Conservation (phyloP, 2,329 filamentous ascomycete genomes). For the Arthroderma sp. region DNA sequence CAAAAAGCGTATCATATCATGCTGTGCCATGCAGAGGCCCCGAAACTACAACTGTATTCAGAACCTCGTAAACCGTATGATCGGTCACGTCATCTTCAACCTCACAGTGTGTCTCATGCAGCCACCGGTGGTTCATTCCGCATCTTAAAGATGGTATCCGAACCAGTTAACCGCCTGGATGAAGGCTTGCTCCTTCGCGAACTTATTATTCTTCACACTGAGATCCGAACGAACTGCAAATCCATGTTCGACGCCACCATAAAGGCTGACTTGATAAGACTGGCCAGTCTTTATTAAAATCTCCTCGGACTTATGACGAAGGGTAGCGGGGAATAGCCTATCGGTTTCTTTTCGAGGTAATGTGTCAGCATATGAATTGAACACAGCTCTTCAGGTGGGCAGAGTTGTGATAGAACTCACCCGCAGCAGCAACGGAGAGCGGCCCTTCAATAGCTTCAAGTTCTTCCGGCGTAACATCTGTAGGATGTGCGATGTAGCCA, state of each 20-base stretch:
- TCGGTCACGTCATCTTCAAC: too few species aligned
- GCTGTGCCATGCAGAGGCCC: too few species aligned
- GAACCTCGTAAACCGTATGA: too few species aligned
- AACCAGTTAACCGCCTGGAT: constrained; percentile 60
- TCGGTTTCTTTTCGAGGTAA: constrained; percentile 37
- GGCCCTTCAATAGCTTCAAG: constrained; percentile 53
- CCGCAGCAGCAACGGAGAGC: constrained; percentile 49
- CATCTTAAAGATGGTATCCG: constrained; percentile 6
- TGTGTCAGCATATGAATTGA: neutral
- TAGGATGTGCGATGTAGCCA: constrained; percentile 64
- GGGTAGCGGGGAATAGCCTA: constrained; percentile 41
- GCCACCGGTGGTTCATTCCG: too few species aligned
- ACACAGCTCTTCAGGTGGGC: neutral
- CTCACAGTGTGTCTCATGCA: too few species aligned
- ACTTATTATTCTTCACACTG: constrained; percentile 41
- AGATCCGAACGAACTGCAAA: constrained; percentile 56
- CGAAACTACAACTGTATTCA: too few species aligned
- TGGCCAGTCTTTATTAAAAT: constrained; percentile 39
- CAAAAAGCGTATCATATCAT: too few species aligned
- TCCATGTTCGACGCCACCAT: constrained; percentile 54
- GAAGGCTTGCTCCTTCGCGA: constrained; percentile 65
- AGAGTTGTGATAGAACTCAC: constrained; percentile 18
- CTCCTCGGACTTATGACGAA: constrained; percentile 45
- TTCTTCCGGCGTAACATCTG: constrained; percentile 56
- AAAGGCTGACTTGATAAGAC: constrained; percentile 64